Base-by-base conservation (phyloP, 345 rosid genomes). In the Lenwebbia sp. region DNA sequence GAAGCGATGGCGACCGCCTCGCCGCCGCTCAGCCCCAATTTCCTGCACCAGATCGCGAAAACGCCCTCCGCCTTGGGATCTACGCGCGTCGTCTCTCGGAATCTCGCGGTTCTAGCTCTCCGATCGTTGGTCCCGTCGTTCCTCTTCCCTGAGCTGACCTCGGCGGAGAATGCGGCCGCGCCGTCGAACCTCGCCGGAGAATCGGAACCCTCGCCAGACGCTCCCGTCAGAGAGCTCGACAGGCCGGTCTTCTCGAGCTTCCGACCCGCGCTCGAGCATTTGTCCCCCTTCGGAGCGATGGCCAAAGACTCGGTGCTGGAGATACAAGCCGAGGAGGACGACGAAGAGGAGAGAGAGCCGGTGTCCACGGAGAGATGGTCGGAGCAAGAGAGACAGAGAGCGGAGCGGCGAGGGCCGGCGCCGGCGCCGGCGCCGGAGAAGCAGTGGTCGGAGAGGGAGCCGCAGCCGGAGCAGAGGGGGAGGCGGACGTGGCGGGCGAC, bases 401-500 rank as follows among this genome's bases (percentile, higher is more conserved):
- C 60, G 49, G 56, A 51, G 26, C n/a, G 49, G 28, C 30, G 40
- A 30, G 82, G 10, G 82, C 21, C 52, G 44, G 1, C 60, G 30
- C 52, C 41, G 82, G 25, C 82, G n/a, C n/a, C n/a, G n/a, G n/a
- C n/a, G 40, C 88, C 91, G 58, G 86, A 86, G 84, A 86, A 7
- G 86, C 83, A n/a, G 47, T 7, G 19, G 10, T 82, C 85, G 65
- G 90, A 47, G 52, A 85, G 82, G 33, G 75, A 87, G 21, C 65
- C 49, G 58, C 92, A 86, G 55, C 23, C 21, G 40, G 55, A 57
- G 87, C 91, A 92, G 70, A 92, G n/a, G 30, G 85, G 9, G 41
- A 54, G 55, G 53, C 92, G 91, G 65, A 89, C 25, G 83, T 90
- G 94, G 49, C 91, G 94, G n/a, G 93, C 91, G 19, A 91, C 93